Evolutionary conservation across 2,329 filamentous ascomycete genomes (phyloP).

Genomic region (Diplodia corticola): DNA sequence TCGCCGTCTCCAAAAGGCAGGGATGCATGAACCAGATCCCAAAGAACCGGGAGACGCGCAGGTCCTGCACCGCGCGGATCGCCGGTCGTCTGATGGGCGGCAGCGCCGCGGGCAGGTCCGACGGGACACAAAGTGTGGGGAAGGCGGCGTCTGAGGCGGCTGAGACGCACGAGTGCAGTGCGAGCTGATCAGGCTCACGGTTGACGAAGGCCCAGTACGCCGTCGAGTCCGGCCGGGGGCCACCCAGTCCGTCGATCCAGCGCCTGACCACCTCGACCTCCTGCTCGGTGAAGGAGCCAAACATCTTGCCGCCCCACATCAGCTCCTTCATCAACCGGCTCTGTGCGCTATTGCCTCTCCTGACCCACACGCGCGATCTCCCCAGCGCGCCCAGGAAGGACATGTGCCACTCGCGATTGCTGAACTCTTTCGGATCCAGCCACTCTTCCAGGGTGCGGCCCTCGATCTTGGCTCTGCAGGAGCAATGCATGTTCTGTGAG

Average conservation of each 20-base stretch:
- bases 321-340: slow-evolving; percentile 48
- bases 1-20: slow-evolving; percentile 41
- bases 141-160: too few relatives aligned
- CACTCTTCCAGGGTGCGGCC: slow-evolving; percentile 42
- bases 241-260: slow-evolving; percentile 47
- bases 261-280: slow-evolving; percentile 41
- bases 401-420: slow-evolving; percentile 35
- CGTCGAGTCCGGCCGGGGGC: neutral
- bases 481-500: slow-evolving; percentile 45
- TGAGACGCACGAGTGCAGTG: neutral
- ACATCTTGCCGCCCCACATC: slow-evolving; percentile 52
- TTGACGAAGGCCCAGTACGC: neutral
- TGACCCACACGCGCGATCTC: slow-evolving; percentile 44
- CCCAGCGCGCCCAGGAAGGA: slow-evolving; percentile 42
- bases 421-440: slow-evolving; percentile 41
- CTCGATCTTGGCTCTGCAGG: slow-evolving; percentile 43
- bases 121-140: neutral
- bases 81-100: neutral
- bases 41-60: slow-evolving; percentile 28
- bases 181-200: neutral
- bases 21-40: slow-evolving; percentile 43
- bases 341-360: slow-evolving; percentile 41
- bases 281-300: slow-evolving; percentile 49
- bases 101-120: neutral
- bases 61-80: neutral